Conservation (phyloP, 1,139 yeast genomes). For the Pichia terricola region DNA sequence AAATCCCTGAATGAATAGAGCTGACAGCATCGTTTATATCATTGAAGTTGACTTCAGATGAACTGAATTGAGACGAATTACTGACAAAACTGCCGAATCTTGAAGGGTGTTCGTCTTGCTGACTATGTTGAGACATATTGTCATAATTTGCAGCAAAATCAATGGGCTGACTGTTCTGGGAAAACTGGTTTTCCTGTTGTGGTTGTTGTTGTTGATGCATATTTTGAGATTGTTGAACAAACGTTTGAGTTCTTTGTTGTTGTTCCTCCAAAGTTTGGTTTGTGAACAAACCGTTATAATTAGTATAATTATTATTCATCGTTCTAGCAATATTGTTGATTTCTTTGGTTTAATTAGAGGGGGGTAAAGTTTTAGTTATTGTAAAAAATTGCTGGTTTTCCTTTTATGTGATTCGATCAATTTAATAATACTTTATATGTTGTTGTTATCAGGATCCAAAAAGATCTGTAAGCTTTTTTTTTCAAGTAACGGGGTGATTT, state of each 20-base stretch:
- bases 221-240: slow-evolving; percentile 1
- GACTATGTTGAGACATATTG: not conserved
- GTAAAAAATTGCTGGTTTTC: too few relatives aligned
- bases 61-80: slow-evolving; percentile 13
- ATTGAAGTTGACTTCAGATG: slow-evolving; percentile 21
- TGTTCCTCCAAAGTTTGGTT: slow-evolving; percentile 1
- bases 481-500: too few relatives aligned
- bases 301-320: too few relatives aligned
- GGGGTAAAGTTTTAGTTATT: too few relatives aligned
- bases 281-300: too few relatives aligned
- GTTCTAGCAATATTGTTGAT: too few relatives aligned
- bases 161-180: not conserved
- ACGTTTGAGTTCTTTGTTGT: slow-evolving; percentile 3
- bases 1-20: slow-evolving; percentile 20
- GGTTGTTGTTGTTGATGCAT: slow-evolving; percentile 7
- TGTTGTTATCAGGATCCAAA: too few relatives aligned
- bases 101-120: slow-evolving; percentile 3
- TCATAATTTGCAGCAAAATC: not conserved
- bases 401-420: too few relatives aligned
- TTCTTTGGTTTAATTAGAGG: too few relatives aligned
- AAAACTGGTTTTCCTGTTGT: slow-evolving; percentile 1
- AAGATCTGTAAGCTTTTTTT: too few relatives aligned
- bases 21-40: slow-evolving; percentile 24
- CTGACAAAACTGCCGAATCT: slow-evolving; percentile 15
- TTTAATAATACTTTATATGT: too few relatives aligned